Evolutionary conservation across 176 grass and related monocot genomes (phyloP), one percentile per base, ranked within the genome.

Genomic region (Carex myosuroides): DNA sequence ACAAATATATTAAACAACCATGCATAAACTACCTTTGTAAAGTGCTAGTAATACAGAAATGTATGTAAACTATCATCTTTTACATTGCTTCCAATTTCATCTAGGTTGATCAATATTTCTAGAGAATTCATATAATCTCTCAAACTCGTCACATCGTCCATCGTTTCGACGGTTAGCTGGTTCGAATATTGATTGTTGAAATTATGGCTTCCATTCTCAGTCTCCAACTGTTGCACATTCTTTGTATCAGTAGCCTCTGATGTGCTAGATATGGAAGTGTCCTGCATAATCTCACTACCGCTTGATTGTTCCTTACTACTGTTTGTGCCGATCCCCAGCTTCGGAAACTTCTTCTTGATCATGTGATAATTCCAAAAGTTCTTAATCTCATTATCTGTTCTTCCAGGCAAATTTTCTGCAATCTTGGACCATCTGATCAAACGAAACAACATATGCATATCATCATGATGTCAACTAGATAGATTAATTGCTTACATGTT

Each of bases 301-400:
- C 13, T 4, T 44, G 84, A 24, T 13, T n/a, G 17, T 74, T 50
- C 70, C 3, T 74, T 74, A 52, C 1, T 29, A 29, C 20, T 46
- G 42, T 13, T 52, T 3, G 0, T 21, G 18, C 2, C n/a, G 18
- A 39, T 46, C 12, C 20, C 37, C 35, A 50, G 70, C 41, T 24
- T 48, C 18, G 10, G 10, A n/a, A 52, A 77, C 82, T 84, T 95
- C 56, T 92, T 95, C 70, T 89, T 89, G 26, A 26, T 26, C 26
- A 90, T 83, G 42, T 85, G 81, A 44, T 84, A 91, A 60, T 95
- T 95, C 88, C 90, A 95, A 21, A 83, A 95, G 65, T 95, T 95
- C 79, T 95, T 95, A 65, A 95, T 92, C 79, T 95, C 93, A 46
- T 95, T 95, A 39, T 95, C 93, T n/a, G 93, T 92, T 35, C 93